Conservation (phyloP, 2,329 filamentous ascomycete species). For the Scleromitrula shiraiana region DNA sequence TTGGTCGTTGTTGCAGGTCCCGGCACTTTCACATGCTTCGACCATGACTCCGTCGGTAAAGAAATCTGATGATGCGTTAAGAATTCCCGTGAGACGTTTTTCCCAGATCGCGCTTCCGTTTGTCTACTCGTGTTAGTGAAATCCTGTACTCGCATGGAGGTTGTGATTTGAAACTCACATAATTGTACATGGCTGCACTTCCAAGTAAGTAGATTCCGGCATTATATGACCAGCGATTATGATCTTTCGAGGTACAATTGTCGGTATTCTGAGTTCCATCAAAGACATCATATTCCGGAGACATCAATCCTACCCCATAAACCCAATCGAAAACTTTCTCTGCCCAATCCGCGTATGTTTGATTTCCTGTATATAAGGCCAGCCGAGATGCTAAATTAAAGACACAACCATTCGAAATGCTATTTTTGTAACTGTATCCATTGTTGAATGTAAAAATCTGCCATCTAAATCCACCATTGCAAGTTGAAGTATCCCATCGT, state of each 20-base stretch:
- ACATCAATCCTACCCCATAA: slow-evolving; percentile 46
- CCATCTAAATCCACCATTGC: slow-evolving; percentile 69
- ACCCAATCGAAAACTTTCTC: slow-evolving; percentile 65
- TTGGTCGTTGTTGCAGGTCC: slow-evolving; percentile 49
- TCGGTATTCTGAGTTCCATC: slow-evolving; percentile 46
- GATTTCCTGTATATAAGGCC: slow-evolving; percentile 68
- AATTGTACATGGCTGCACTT: slow-evolving; percentile 37
- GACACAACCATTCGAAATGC: slow-evolving; percentile 52
- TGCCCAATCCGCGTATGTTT: slow-evolving; percentile 68
- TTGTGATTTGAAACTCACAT: no score
- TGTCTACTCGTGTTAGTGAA: slow-evolving; percentile 31
- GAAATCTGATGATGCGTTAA: slow-evolving; percentile 30
- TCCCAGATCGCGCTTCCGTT: slow-evolving; percentile 30
- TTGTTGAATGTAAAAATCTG: slow-evolving; percentile 75
- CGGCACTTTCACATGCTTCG: slow-evolving; percentile 58
- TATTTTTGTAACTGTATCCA: slow-evolving; percentile 71
- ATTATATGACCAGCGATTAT: slow-evolving; percentile 62
- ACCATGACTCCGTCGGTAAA: slow-evolving; percentile 36
- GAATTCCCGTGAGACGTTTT: slow-evolving; percentile 25
- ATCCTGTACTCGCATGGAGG: background rate
- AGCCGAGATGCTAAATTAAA: slow-evolving; percentile 57
- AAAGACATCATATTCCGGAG: slow-evolving; percentile 44
- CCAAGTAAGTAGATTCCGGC: slow-evolving; percentile 57
- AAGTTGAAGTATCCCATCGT: slow-evolving; percentile 59
- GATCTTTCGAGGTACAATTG: slow-evolving; percentile 49